Evolutionary conservation across 768 basidiomycete species (phyloP), one percentile per base, ranked within the genome.

Genomic region (Leccinum boreale): DNA sequence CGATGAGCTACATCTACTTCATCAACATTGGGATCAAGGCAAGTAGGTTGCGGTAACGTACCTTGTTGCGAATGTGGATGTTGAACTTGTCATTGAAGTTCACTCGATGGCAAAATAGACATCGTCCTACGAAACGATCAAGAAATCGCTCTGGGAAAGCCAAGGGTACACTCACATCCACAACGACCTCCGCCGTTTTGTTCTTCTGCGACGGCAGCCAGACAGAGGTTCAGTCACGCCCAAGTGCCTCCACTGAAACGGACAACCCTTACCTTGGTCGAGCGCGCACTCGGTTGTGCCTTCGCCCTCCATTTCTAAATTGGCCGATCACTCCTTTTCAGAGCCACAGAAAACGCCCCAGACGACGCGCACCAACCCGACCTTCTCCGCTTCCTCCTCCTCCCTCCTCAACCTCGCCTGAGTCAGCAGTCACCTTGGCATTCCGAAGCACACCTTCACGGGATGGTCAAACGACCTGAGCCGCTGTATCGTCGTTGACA

Each of bases 51-150:
- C 17, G 17, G 23, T 47, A 63, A 64, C 83, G 8, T 63, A 92
- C 92, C 67, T 86, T 79, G 74, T 97, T 96, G 44, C 96, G 87
- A 53, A 97, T 84, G 64, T 92, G 86, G 31, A 92, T 78, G 63
- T 89, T 86, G 73, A 94, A 96, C 65, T 84, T 89, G 63, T 94
- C 88, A 68, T n/a, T n/a, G n/a, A 87, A 90, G 75, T 97, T 98
- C 50, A 98, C 82, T 50, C 91, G 84, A n/a, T n/a, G n/a, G n/a
- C n/a, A 68, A 97, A 90, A 72, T 86, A 85, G 33, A 91, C 81
- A 3, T 77, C 77, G n/a, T 90, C 84, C 87, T 93, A 57, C 6
- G 5, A 55, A 26, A 65, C 48, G 8, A 39, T 42, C 59, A 46
- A 67, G 44, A 31, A 19, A 15, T 1, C 1, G 7, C 29, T 26